Evolutionary conservation across 1,284 basidiomycete species (phyloP), one percentile per base, ranked within the genome.

Genomic region (Afroboletus lepidellus): DNA sequence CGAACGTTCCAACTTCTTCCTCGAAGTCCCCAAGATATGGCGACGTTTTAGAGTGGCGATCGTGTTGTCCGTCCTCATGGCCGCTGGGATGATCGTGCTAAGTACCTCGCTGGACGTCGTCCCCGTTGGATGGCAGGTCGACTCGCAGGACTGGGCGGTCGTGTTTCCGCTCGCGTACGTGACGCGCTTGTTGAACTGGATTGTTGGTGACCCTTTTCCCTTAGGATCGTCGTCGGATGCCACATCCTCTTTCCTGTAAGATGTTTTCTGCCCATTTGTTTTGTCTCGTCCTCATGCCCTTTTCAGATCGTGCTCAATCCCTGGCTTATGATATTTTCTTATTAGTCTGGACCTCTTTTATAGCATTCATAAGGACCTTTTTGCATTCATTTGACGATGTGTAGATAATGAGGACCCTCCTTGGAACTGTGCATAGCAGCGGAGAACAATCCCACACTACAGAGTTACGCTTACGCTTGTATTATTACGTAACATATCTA

Each of bases 1-100:
- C 49, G 84, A 90, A 65, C 78, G 81, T 38, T 88, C 84, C 29
- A 92, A 93, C 69, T 93, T 94, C 74, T 94, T 90, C 81, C 80
- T 87, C 44, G 92, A 94, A 66, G 84, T 92, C 12, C 92, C 92
- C 3, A 81, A 82, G 58, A 93, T 93, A 72, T 27, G 76, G 77
- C 11, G 64, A 66, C 53, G 77, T 72, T 41, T 90, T 72, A 83
- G 86, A 69, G 62, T 84, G 21, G 74, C 83, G 41, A 74, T 94
- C 53, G 53, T 81, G 24, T 56, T 91, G 37, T 84, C 75, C 48
- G 59, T 78, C 46, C 20, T 78, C 27, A 55, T 74, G 25, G 68
- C 83, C 38, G 77, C 72, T 3, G 72, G 65, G 46, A 83, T 90
- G 73, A 67, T 80, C 47, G 65, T 90, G 29, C 64, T 90, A 29